These are phyloP conservation scores for Phycomyces nitens DNA, from an alignment of 192 early-diverging fungal genomes.

Conservation along the genomic window DNA sequence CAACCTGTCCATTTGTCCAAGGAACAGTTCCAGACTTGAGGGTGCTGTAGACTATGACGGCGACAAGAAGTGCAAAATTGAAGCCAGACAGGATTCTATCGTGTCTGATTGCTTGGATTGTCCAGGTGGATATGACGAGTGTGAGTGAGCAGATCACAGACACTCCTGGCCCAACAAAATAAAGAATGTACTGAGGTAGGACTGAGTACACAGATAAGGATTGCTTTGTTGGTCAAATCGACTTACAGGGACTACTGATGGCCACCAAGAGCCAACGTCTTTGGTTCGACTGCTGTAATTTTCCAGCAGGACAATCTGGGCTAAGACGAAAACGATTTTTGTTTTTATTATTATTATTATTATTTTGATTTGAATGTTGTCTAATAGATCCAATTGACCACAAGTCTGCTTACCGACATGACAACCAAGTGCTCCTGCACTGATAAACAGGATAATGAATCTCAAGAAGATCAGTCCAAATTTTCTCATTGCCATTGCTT, in stretches of 20 bases:
- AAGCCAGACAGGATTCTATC: slow-evolving; percentile 2
- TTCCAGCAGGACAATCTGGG: background rate
- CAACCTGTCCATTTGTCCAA: background rate
- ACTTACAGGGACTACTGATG: slow-evolving; percentile 12
- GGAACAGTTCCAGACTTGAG: slow-evolving; percentile 1
- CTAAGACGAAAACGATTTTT: slow-evolving; percentile 3
- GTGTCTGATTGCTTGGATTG: background rate
- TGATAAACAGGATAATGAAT: background rate
- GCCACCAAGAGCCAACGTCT: slow-evolving; percentile 14
- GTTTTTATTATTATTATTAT: too few relatives aligned
- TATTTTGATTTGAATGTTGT: too few relatives aligned
- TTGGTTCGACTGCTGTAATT: background rate
- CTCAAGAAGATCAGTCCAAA: background rate
- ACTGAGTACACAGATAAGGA: background rate
- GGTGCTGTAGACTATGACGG: slow-evolving; percentile 10
- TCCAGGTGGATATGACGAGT: background rate
- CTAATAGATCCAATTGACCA: too few relatives aligned
- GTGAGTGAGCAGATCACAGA: background rate
- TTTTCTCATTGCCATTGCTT: too few relatives aligned
- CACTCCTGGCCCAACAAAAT: slow-evolving; percentile 13
- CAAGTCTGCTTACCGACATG: slow-evolving; percentile 10
- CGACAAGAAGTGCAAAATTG: slow-evolving; percentile 4
- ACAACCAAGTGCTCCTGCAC: slow-evolving; percentile 8
- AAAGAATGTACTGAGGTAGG: slow-evolving; percentile 8
- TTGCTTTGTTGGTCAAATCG: background rate